A percentile compares a stretch with the other conserved stretches of the same genome.
Conservation (phyloP, 331 rosid species). For the Quercus lobata region DNA sequence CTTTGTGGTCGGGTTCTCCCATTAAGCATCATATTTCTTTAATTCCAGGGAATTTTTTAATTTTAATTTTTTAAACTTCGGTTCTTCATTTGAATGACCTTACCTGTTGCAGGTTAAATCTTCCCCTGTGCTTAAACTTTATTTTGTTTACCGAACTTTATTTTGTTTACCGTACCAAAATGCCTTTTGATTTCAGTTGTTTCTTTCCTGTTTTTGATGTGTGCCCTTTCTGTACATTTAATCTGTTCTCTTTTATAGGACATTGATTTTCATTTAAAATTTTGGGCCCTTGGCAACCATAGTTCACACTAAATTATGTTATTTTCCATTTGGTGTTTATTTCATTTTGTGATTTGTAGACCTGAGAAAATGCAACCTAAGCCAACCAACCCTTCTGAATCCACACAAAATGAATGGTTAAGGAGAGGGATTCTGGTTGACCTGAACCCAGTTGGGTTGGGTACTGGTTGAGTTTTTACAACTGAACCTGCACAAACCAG, state of each 20-base stretch:
- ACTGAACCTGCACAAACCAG: background rate
- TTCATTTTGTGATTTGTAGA: background rate
- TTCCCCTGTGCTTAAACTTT: too few relatives aligned
- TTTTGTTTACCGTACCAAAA: background rate
- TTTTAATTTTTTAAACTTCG: background rate
- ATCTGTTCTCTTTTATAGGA: background rate
- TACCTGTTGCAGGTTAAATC: too few relatives aligned
- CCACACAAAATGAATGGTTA: background rate
- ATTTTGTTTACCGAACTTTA: too few relatives aligned
- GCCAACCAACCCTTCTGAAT: background rate
- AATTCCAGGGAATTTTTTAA: background rate
- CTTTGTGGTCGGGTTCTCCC: background rate
- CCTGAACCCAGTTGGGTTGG: background rate
- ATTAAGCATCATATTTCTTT: background rate
- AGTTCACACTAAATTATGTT: background rate
- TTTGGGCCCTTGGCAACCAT: background rate
- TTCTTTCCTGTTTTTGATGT: background rate
- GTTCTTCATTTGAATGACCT: background rate
- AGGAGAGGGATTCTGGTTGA: background rate
- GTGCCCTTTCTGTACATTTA: background rate
- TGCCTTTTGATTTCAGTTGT: background rate
- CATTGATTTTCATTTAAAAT: background rate
- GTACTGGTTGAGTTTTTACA: background rate
- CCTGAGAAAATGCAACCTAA: background rate
- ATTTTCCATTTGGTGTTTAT: background rate